These are phyloP conservation scores for Ogataea hybrid DNA, from an alignment of 1,139 yeast species.

Conservation along the genomic window DNA sequence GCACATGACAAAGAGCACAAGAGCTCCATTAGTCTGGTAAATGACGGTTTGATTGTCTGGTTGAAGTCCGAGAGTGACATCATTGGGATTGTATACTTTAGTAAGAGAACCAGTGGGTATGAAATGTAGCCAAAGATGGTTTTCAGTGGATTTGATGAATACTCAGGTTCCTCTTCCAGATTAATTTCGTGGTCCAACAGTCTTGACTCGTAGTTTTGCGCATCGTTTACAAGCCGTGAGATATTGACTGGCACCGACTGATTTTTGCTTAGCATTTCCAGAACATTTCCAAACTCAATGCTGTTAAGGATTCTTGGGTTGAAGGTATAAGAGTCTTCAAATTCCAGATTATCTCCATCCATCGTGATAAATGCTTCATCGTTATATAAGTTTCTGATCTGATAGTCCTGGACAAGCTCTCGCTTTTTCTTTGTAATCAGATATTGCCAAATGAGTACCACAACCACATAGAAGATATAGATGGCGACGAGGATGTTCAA, in stretches of 20 bases:
- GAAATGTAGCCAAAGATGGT: constrained; percentile 16
- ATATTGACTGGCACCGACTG: constrained; percentile 19
- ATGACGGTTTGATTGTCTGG: constrained; percentile 21
- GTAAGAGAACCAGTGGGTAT: constrained; percentile 20
- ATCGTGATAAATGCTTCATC: constrained; percentile 19
- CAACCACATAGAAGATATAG: constrained; percentile 53
- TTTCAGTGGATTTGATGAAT: constrained; percentile 3
- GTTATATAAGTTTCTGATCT: constrained; percentile 26
- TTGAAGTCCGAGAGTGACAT: constrained; percentile 23
- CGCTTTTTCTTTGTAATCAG: constrained; percentile 21
- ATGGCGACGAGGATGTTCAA: constrained; percentile 48
- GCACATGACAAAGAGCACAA: constrained; percentile 23
- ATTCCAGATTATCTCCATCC: constrained; percentile 24
- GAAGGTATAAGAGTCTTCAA: constrained; percentile 28
- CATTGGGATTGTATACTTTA: constrained; percentile 25
- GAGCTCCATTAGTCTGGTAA: constrained; percentile 18
- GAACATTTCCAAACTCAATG: constrained; percentile 28
- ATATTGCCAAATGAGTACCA: constrained; percentile 45
- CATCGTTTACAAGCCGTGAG: constrained; percentile 15
- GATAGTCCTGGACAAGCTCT: constrained; percentile 16
- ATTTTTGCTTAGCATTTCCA: constrained; percentile 24
- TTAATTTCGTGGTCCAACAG: constrained; percentile 9
- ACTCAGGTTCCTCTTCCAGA: constrained; percentile 3
- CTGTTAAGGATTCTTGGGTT: constrained; percentile 29
- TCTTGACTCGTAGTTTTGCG: constrained; percentile 19